Percentiles rank a stretch among this genome's conserved stretches.
Conservation (phyloP, 495 filamentous ascomycete species). For the Aspergillus saccharolyticus region DNA sequence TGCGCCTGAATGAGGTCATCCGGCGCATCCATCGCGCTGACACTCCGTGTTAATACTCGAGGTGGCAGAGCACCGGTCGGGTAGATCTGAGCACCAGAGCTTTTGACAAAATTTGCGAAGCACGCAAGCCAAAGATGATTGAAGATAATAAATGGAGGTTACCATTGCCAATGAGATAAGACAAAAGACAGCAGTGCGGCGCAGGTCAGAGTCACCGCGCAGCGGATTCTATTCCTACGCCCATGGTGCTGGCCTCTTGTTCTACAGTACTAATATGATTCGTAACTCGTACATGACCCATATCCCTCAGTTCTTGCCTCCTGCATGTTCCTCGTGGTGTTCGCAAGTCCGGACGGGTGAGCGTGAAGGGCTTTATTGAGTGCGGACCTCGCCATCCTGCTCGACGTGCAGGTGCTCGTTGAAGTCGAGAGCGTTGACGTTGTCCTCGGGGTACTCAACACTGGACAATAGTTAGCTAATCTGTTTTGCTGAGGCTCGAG, state of each 20-base stretch:
- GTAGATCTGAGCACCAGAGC: not conserved
- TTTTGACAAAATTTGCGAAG: too few relatives aligned
- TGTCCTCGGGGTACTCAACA: constrained; percentile 65
- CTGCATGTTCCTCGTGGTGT: not conserved
- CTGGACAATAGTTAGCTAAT: constrained; percentile 40
- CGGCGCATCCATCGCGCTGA: not conserved
- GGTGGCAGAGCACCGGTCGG: not conserved
- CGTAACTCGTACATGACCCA: constrained; percentile 18
- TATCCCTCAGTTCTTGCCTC: not conserved
- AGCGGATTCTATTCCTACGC: not conserved
- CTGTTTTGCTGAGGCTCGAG: not conserved
- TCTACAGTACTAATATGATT: constrained; percentile 3
- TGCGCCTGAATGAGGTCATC: not conserved
- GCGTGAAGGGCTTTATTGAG: constrained; percentile 38
- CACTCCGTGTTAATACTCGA: not conserved
- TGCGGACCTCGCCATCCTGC: constrained; percentile 62
- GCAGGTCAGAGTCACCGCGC: not conserved
- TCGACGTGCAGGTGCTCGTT: constrained; percentile 75
- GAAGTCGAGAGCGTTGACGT: constrained; percentile 54
- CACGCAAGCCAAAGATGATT: too few relatives aligned
- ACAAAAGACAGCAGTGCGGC: not conserved
- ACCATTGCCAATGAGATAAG: not conserved
- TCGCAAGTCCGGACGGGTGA: not conserved
- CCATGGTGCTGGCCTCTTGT: not conserved
- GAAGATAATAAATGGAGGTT: not conserved